phyloP scores from a whole-genome alignment of 2,329 filamentous ascomycete genomes.

The Exserohilum rostratum region DNA sequence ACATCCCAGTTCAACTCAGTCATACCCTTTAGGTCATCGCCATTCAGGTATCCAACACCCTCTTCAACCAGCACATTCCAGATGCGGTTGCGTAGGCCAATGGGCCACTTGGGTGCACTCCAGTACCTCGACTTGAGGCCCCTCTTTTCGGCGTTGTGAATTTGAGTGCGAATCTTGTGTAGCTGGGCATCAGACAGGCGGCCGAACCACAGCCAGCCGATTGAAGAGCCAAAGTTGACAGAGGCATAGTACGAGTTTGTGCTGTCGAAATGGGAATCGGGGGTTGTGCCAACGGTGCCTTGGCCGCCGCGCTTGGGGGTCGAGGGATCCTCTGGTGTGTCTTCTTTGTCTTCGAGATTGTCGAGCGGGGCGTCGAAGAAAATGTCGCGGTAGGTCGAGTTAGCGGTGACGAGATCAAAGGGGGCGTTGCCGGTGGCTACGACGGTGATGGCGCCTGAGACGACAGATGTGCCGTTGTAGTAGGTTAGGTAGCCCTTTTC shows the following conservation, averaged over 20 bases:
- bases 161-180: slow-evolving; percentile 57
- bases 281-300: slow-evolving; percentile 52
- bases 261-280: slow-evolving; percentile 46
- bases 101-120: slow-evolving; percentile 62
- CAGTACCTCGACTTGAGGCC: slow-evolving; percentile 65
- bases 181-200: slow-evolving; percentile 56
- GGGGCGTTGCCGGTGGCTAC: slow-evolving; percentile 62
- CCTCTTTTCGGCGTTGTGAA: slow-evolving; percentile 57
- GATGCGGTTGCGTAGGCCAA: slow-evolving; percentile 59
- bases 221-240: slow-evolving; percentile 59
- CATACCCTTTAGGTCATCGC: slow-evolving; percentile 61
- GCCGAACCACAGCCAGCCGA: slow-evolving; percentile 60
- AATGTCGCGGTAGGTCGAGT: slow-evolving; percentile 58
- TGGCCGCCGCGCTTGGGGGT: slow-evolving; percentile 44
- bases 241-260: slow-evolving; percentile 72
- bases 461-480: slow-evolving; percentile 54
- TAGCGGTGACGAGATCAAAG: slow-evolving; percentile 54
- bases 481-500: slow-evolving; percentile 58
- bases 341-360: slow-evolving; percentile 45
- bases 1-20: slow-evolving; percentile 56
- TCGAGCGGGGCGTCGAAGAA: slow-evolving; percentile 61
- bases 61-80: slow-evolving; percentile 61
- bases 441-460: slow-evolving; percentile 56
- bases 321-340: background rate
- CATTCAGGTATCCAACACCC: slow-evolving; percentile 63